Evolutionary conservation across 345 rosid species (phyloP), one percentile per base, ranked within the genome.

Genomic region (Brassica juncea): DNA sequence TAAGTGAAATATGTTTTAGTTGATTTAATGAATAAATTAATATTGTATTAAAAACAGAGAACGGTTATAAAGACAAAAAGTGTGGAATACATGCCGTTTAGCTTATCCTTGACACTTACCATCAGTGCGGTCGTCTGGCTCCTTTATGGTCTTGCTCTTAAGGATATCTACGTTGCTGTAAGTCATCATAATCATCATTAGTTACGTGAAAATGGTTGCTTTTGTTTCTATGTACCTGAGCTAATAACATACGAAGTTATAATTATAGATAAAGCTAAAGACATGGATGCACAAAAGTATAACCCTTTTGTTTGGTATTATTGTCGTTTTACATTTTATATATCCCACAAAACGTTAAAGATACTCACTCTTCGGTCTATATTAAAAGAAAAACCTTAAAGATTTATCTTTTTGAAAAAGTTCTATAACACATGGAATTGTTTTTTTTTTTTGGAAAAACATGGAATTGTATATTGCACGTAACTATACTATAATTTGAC

Each of bases 31-130:
- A 28, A 8, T 57, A 8, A 62, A 63, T 23, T 30, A 34, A 27
- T n/a, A 3, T 19, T 70, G 14, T 67, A 15, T 4, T 10, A 9
- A 39, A 57, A 21, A 39, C 84, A 86, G 88, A 82, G 86, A 78
- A 68, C 80, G 69, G 86, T 86, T 59, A 82, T 86, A 60, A 76
- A 83, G 68, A 86, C 88, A 14, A 87, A 83, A 74, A 89, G 91
- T 47, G 93, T 89, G 78, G 93, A 89, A 82, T 89, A 84, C 88
- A 89, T 87, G 93, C 91, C 93, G 0, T 81, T 86, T 74, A 78
- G 80, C 71, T 74, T 89, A 77, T 89, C 93, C 11, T 74, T 87
- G 61, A 34, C 85, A 73, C 87, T 89, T 34, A 84, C 88, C 37
- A 7, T 87, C 28, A 89, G 86, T 81, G 93, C 93, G 10, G 74